phyloP scores from a whole-genome alignment of 225 moss, liverwort and hornwort species.

The Physcomitrellopsis africana region DNA sequence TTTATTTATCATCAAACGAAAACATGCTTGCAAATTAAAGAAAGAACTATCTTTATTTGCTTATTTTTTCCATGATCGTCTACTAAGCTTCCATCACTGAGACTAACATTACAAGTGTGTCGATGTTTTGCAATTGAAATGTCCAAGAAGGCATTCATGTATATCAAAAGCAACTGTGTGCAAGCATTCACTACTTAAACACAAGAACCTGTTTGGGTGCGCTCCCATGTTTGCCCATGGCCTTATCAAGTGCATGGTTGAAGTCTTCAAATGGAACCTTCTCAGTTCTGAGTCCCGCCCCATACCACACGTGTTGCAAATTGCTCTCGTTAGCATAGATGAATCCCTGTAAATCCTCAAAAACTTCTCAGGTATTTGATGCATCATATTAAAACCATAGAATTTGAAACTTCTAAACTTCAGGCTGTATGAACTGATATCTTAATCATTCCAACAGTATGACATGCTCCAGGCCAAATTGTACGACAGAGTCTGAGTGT shows the following conservation, averaged over 20 bases:
- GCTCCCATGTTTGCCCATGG: slow-evolving; percentile 84
- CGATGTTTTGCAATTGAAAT: slow-evolving; percentile 15
- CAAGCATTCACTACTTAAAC: slow-evolving; percentile 46
- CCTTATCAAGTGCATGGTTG: slow-evolving; percentile 60
- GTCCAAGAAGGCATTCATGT: slow-evolving; percentile 6
- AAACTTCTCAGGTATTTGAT: background rate
- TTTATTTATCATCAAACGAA: background rate
- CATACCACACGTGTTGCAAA: slow-evolving; percentile 25
- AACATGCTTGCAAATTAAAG: slow-evolving; percentile 2
- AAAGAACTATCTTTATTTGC: background rate
- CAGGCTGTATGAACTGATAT: background rate
- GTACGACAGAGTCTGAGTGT: slow-evolving; percentile 9
- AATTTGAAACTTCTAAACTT: slow-evolving; percentile 9
- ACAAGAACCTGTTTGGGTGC: slow-evolving; percentile 74
- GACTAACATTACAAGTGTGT: background rate
- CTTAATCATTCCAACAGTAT: background rate
- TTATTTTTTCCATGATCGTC: background rate
- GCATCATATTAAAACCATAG: background rate
- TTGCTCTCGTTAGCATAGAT: background rate
- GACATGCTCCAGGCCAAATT: slow-evolving; percentile 2
- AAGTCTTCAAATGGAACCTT: slow-evolving; percentile 78
- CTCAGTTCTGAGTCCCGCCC: slow-evolving; percentile 65
- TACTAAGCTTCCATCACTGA: slow-evolving; percentile 4
- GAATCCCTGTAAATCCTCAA: background rate
- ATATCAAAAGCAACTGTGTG: background rate